Percentiles rank a stretch among this genome's conserved stretches.
Evolutionary conservation across 129 eudicot genomes (phyloP).

Genomic region (Ambrosia trifida): DNA sequence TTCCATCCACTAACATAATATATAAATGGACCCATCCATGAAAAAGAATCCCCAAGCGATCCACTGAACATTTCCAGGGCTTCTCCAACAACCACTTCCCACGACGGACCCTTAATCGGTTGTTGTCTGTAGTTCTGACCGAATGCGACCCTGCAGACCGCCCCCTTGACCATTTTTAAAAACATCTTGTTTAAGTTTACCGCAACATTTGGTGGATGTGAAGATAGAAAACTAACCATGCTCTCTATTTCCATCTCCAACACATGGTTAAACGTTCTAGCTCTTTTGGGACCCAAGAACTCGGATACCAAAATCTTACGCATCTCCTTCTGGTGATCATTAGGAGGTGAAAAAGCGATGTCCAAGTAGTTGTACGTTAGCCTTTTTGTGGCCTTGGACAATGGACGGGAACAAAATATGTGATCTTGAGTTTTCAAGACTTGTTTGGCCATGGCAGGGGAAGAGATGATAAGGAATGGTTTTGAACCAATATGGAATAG

Average conservation of each 20-base stretch:
- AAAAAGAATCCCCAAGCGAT: conserved; percentile 27
- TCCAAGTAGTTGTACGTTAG: conserved; percentile 19
- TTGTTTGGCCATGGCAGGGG: conserved; percentile 30
- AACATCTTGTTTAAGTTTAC: conserved; percentile 7
- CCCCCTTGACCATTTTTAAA: neutral
- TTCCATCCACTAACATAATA: conserved; percentile 16
- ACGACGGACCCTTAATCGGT: conserved; percentile 12
- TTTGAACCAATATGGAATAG: conserved; percentile 11
- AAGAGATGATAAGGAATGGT: conserved; percentile 18
- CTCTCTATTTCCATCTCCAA: conserved; percentile 18
- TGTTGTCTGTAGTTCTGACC: conserved; percentile 18
- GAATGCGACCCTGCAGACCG: conserved; percentile 18
- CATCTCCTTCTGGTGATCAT: conserved; percentile 15
- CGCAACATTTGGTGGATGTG: neutral
- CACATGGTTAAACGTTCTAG: neutral
- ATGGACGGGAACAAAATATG: conserved; percentile 1
- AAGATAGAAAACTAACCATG: neutral
- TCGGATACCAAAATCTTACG: conserved; percentile 24
- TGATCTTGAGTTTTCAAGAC: conserved; percentile 29
- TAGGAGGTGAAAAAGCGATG: conserved; percentile 23
- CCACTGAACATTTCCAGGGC: neutral
- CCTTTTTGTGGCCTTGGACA: neutral
- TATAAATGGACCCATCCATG: neutral
- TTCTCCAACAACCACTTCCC: conserved; percentile 21
- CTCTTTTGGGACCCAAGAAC: conserved; percentile 26